These are phyloP conservation scores for Sophora flavescens DNA, from an alignment of 306 rosid genomes.

Conservation along the genomic window DNA sequence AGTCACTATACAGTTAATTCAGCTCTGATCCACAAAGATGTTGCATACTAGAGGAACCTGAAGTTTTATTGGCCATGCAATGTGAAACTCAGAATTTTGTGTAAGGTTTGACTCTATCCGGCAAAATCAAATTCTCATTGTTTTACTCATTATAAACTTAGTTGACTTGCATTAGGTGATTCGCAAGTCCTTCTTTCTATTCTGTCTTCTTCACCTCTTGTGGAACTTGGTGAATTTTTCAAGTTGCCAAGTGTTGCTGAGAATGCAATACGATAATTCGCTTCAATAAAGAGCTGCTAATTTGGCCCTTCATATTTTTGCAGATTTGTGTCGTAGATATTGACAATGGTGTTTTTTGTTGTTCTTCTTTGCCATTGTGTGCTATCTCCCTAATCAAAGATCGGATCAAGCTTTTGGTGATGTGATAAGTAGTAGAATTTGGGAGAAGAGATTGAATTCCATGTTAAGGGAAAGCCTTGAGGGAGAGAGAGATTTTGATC, in stretches of 20 bases:
- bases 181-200: constrained; percentile 57
- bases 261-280: constrained; percentile 45
- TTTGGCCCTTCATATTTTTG: constrained; percentile 52
- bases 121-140: constrained; percentile 5
- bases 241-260: constrained; percentile 53
- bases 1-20: constrained; percentile 42
- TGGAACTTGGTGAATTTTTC: constrained; percentile 43
- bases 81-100: constrained; percentile 52
- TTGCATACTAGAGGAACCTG: constrained; percentile 49
- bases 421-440: no score
- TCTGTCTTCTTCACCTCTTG: constrained; percentile 31
- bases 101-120: constrained; percentile 50
- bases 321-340: constrained; percentile 50
- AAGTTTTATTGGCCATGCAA: constrained; percentile 49
- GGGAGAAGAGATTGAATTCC: no score
- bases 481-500: no score
- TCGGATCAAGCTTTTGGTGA: constrained; percentile 50
- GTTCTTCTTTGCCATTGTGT: constrained; percentile 50
- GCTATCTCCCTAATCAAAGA: constrained; percentile 56
- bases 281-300: constrained; percentile 42
- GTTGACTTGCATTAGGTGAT: constrained; percentile 35
- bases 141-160: constrained; percentile 28
- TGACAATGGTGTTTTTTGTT: constrained; percentile 40
- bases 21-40: constrained; percentile 40
- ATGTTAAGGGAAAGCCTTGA: no score